phyloP scores from a whole-genome alignment of 108 stramenopile species.

The Nitzschia inconspicua region DNA sequence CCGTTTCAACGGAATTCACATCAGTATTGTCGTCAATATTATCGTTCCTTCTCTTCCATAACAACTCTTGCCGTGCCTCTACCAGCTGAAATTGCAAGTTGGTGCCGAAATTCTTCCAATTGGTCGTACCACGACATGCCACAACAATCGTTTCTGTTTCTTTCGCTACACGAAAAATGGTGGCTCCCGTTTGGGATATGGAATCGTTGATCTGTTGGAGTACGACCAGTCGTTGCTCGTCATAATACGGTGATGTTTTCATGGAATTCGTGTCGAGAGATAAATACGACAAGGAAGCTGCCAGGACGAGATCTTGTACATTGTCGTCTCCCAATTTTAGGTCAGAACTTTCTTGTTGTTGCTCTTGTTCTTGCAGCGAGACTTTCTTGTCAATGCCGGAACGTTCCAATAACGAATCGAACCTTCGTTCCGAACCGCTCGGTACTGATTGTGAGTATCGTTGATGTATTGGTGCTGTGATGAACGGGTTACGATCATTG shows the following conservation, averaged over 20 bases:
- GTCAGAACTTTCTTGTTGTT: no score
- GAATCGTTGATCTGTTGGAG: constrained; percentile 52
- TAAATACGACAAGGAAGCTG: constrained; percentile 60
- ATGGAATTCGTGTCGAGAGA: constrained; percentile 32
- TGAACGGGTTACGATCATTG: no score
- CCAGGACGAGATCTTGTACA: constrained; percentile 40
- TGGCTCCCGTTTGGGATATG: constrained; percentile 49
- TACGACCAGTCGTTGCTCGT: constrained; percentile 28
- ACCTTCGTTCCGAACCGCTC: no score
- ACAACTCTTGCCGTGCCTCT: no score
- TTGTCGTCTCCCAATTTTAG: no score
- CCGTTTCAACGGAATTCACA: not conserved
- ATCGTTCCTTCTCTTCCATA: no score
- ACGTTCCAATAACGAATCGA: no score
- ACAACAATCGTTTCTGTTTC: constrained; percentile 29
- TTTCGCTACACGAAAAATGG: constrained; percentile 31
- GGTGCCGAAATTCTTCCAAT: constrained; percentile 46
- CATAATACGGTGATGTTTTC: constrained; percentile 43
- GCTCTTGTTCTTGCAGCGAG: no score
- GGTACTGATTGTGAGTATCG: no score
- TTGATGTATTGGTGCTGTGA: no score
- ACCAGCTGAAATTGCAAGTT: constrained; percentile 52
- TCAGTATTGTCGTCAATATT: constrained; percentile 3
- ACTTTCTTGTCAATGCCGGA: no score
- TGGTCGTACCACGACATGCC: constrained; percentile 58